These are phyloP conservation scores for Globisporangium perplexum DNA, from an alignment of 352 stramenopile genomes.

Conservation along the genomic window DNA sequence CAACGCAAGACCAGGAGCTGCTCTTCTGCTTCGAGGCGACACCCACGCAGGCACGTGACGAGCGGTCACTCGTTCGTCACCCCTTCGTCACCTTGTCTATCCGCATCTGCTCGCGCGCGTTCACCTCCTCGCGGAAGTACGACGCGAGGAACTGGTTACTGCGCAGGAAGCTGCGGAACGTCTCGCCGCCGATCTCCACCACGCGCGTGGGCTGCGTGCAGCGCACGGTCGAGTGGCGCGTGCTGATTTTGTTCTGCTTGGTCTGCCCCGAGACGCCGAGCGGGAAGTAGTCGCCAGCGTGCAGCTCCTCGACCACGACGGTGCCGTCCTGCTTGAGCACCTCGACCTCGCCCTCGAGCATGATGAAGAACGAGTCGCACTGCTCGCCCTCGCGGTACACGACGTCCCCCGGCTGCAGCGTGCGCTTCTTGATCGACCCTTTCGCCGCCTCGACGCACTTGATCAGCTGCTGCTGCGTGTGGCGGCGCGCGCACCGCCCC, in stretches of 20 bases:
- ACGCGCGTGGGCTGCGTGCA: constrained; percentile 63
- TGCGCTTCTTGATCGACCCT: constrained; percentile 56
- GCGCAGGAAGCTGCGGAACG: constrained; percentile 77
- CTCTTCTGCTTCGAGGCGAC: background rate
- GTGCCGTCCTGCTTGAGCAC: constrained; percentile 62
- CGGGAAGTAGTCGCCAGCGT: constrained; percentile 74
- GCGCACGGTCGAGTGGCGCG: constrained; percentile 64
- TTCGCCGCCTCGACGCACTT: constrained; percentile 74
- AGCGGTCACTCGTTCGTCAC: constrained; percentile 2
- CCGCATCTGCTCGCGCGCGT: constrained; percentile 52
- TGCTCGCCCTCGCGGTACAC: constrained; percentile 76
- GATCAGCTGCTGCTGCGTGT: constrained; percentile 69
- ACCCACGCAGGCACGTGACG: no score
- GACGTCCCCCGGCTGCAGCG: constrained; percentile 52
- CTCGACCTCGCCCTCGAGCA: constrained; percentile 65
- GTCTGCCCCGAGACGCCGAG: constrained; percentile 70
- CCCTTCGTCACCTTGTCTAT: constrained; percentile 40
- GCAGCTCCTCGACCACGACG: constrained; percentile 67
- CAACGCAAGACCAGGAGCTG: background rate
- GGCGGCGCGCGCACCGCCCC: constrained; percentile 44
- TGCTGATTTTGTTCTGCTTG: constrained; percentile 57
- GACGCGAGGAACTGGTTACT: constrained; percentile 81
- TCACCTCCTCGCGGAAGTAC: constrained; percentile 73
- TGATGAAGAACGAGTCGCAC: constrained; percentile 77
- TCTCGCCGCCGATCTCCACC: constrained; percentile 76